Evolutionary conservation across 768 basidiomycete species (phyloP), one percentile per base, ranked within the genome.

Genomic region (Amanita thiersii): DNA sequence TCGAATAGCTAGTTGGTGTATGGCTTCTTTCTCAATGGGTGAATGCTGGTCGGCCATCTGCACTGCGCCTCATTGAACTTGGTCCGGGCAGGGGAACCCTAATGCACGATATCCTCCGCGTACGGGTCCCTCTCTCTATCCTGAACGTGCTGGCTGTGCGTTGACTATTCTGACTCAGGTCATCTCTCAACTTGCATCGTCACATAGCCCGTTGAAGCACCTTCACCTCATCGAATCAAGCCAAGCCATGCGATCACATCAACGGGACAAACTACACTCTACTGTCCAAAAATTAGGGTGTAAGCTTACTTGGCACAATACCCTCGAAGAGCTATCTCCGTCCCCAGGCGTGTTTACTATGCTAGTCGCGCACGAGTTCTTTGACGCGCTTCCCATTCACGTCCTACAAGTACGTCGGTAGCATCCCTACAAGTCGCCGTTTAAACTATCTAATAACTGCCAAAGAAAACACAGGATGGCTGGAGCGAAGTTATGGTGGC

Each of bases 331-430:
- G 12, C 61, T 99, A 1, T 60, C 71, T 0, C 61, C 55, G 2
- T 64, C 66, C 46, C 51, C 68, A 12, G 62, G 66, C 7, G 56
- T 59, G 37, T 97, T 81, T 58, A 92, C 91, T 0, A 79, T 96
- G 68, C 58, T 96, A 17, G 64, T 97, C 11, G 96, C 96, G 0
- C 93, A 99, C 59, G 96, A 98, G 55, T 94, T 98, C 63, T 98
- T 99, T 48, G 96, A 98, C 56, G 93, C 93, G 0, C 69, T 99
- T 32, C 94, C 96, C 0, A 80, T 97, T 35, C 88, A 96, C 58
- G 66, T 92, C 26, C 64, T 98, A 26, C 80, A 94, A 69, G 92
- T 90, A 49, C 8, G 68, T 56, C 11, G 4, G 37, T 14, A 43
- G 21, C 7, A 11, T 39, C 31, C 9, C 32, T 26, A 8, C 21